phyloP scores from a whole-genome alignment of 345 rosid species.

The Camelina neglecta region DNA sequence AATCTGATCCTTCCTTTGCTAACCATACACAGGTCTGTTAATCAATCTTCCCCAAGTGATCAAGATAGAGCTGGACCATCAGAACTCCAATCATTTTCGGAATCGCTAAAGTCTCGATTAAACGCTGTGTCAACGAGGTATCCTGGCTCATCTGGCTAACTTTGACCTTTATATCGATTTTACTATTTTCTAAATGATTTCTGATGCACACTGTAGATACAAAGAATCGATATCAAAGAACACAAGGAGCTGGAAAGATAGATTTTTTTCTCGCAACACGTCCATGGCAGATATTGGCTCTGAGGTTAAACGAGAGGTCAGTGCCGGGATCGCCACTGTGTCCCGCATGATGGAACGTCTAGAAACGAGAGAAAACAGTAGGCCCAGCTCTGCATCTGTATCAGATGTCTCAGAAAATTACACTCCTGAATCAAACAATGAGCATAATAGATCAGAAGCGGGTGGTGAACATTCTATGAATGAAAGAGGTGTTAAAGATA shows the following conservation, averaged over 20 bases:
- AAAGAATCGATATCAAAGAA: conserved; percentile 94
- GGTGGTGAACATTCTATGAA: conserved; percentile 43
- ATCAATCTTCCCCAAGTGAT: conserved; percentile 60
- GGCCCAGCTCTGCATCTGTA: conserved; percentile 50
- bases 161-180: conserved; percentile 9
- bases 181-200: conserved; percentile 8
- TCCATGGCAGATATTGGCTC: conserved; percentile 74
- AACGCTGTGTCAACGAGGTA: conserved; percentile 83
- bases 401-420: conserved; percentile 53
- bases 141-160: neutral
- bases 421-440: conserved; percentile 51
- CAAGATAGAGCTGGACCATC: conserved; percentile 93
- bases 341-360: conserved; percentile 86
- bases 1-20: conserved; percentile 25
- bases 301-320: conserved; percentile 85
- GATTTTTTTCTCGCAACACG: conserved; percentile 78
- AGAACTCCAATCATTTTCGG: conserved; percentile 85
- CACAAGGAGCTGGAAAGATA: conserved; percentile 94
- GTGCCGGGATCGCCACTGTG: conserved; percentile 83
- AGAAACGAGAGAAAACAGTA: conserved; percentile 60
- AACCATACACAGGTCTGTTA: conserved; percentile 48
- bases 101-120: conserved; percentile 74
- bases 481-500: conserved; percentile 47
- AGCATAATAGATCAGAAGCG: conserved; percentile 38
- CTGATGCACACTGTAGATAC: conserved; percentile 54